phyloP scores from a whole-genome alignment of 2,329 filamentous ascomycete genomes.

The Amesomyces nigricolor region DNA sequence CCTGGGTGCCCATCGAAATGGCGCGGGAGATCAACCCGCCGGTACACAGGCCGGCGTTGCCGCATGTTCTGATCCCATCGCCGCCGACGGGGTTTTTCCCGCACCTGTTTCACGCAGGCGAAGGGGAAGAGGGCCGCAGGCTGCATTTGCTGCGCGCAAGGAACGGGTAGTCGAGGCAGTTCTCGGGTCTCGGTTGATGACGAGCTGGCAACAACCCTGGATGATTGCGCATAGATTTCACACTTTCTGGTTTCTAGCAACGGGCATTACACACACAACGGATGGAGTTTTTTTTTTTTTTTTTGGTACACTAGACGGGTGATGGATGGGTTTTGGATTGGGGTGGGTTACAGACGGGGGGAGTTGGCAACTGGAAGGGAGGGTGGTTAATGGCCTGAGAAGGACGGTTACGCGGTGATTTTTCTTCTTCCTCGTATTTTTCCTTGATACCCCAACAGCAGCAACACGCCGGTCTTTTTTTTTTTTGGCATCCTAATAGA shows the following conservation, averaged over 20 bases:
- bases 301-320: too few species aligned
- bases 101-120: conserved; percentile 23
- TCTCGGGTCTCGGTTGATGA: not conserved
- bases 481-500: not conserved
- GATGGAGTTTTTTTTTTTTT: not conserved
- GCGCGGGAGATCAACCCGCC: conserved; percentile 20
- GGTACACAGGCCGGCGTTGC: conserved; percentile 19
- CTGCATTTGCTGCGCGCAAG: conserved; percentile 35
- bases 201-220: not conserved
- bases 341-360: too few species aligned
- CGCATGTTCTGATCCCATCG: conserved; percentile 22
- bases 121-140: conserved; percentile 31
- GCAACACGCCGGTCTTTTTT: not conserved
- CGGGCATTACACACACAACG: not conserved
- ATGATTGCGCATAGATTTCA: not conserved
- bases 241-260: not conserved
- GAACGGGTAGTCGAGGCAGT: conserved; percentile 29
- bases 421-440: not conserved
- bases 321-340: too few species aligned
- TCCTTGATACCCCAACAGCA: not conserved
- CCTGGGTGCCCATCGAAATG: not conserved
- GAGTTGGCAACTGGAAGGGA: too few species aligned
- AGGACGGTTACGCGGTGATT: not conserved
- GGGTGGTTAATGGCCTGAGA: too few species aligned
- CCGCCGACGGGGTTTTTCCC: conserved; percentile 25